phyloP scores from a whole-genome alignment of 257 asterid genomes.

The Solanum rostratum region DNA sequence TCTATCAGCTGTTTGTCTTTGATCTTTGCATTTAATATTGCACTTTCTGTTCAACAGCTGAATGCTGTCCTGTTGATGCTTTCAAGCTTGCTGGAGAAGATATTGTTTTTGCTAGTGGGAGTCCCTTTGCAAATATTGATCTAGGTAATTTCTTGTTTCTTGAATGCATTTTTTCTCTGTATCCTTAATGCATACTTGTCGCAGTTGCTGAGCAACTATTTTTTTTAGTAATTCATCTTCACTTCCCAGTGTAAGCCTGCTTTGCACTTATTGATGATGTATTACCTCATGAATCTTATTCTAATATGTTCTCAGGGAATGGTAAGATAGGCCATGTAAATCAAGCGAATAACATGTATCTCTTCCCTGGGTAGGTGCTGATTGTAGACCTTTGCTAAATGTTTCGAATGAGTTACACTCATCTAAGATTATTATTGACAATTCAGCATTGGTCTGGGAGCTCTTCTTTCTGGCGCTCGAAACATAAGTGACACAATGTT shows the following conservation, averaged over 20 bases:
- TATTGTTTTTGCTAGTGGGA: slow-evolving; percentile 92
- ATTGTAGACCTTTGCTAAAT: background rate
- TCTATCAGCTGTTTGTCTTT: background rate
- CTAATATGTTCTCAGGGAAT: slow-evolving; percentile 41
- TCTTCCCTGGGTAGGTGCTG: slow-evolving; percentile 86
- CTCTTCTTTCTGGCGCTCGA: slow-evolving; percentile 89
- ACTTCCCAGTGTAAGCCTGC: background rate
- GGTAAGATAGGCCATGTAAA: slow-evolving; percentile 85
- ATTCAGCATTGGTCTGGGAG: slow-evolving; percentile 89
- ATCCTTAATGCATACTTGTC: background rate
- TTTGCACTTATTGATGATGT: background rate
- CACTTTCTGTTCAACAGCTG: slow-evolving; percentile 57
- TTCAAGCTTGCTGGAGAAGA: slow-evolving; percentile 90
- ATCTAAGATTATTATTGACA: background rate
- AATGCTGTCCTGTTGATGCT: slow-evolving; percentile 88
- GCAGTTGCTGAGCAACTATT: background rate
- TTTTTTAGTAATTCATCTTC: background rate
- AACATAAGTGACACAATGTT: slow-evolving; percentile 82
- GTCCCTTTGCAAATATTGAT: slow-evolving; percentile 86
- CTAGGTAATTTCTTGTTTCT: slow-evolving; percentile 46
- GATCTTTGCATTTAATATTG: slow-evolving; percentile 5
- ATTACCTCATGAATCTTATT: background rate
- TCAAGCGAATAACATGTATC: slow-evolving; percentile 99
- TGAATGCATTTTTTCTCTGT: background rate
- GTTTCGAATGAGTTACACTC: background rate